Conservation (phyloP, 352 stramenopile species). For the Pythium pyrilobum region DNA sequence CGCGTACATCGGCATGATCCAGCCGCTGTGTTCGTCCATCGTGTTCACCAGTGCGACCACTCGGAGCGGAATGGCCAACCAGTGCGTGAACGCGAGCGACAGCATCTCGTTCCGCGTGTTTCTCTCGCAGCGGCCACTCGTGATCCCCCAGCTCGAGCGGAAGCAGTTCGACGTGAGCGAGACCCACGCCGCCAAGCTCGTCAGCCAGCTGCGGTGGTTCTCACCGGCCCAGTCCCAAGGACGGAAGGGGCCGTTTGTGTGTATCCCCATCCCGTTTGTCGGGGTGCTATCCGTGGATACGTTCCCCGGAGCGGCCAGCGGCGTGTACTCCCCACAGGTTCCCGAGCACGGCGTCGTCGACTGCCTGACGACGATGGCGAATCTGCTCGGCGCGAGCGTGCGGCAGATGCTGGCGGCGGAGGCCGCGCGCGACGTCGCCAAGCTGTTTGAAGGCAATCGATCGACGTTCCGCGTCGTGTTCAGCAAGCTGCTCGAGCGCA, state of each 20-base stretch:
- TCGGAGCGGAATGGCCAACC: conserved; percentile 44
- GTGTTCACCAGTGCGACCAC: conserved; percentile 44
- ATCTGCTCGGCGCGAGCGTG: conserved; percentile 42
- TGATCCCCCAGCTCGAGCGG: conserved; percentile 42
- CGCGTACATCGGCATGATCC: conserved; percentile 55
- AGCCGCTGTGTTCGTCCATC: conserved; percentile 45
- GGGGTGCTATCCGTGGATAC: conserved; percentile 59
- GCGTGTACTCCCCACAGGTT: conserved; percentile 33
- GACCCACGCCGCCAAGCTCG: neutral
- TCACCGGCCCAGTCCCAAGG: conserved; percentile 10
- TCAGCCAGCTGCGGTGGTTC: conserved; percentile 11
- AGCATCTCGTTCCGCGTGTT: conserved; percentile 57
- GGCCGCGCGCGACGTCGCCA: conserved; percentile 15
- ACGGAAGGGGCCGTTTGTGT: conserved; percentile 42
- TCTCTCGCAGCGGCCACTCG: conserved; percentile 31
- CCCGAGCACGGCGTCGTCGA: conserved; percentile 56
- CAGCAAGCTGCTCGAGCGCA: conserved; percentile 21
- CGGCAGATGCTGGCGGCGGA: conserved; percentile 24
- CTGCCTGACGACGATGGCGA: conserved; percentile 41
- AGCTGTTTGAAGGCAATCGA: conserved; percentile 56
- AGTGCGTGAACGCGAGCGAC: conserved; percentile 27
- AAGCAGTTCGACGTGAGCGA: conserved; percentile 18
- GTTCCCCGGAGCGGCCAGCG: conserved; percentile 52
- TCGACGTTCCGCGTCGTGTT: conserved; percentile 40
- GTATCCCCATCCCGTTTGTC: conserved; percentile 65